phyloP scores from a whole-genome alignment of 257 asterid genomes.

The Solanum dulcamara region DNA sequence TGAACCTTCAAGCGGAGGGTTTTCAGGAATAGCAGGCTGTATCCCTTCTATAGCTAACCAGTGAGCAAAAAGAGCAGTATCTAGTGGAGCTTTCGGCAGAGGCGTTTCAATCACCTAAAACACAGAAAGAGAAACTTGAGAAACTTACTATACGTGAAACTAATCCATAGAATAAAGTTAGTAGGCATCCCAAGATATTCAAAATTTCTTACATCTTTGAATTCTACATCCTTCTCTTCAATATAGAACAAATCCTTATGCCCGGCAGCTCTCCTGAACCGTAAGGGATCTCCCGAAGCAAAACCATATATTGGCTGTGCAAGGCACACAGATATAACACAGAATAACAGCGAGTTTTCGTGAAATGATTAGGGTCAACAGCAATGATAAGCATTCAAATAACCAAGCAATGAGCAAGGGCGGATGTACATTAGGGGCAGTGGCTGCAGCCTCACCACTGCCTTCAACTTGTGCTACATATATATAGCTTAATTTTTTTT shows the following conservation, averaged over 20 bases:
- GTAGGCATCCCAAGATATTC: neutral
- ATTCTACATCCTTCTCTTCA: conserved; percentile 86
- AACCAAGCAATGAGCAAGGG: neutral
- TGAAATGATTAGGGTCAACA: neutral
- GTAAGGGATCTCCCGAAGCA: conserved; percentile 77
- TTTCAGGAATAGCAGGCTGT: conserved; percentile 96
- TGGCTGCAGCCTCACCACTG: neutral
- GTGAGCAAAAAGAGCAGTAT: conserved; percentile 68
- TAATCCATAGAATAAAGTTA: neutral
- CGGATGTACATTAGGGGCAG: neutral
- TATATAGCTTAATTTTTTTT: neutral
- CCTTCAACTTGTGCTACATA: neutral
- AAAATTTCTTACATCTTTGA: conserved; percentile 61
- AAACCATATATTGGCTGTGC: conserved; percentile 84
- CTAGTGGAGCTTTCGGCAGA: conserved; percentile 86
- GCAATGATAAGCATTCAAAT: neutral
- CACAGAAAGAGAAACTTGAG: neutral
- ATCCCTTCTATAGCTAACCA: conserved; percentile 97
- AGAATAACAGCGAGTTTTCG: neutral
- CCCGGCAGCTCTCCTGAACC: conserved; percentile 87
- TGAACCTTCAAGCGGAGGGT: conserved; percentile 80
- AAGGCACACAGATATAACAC: neutral
- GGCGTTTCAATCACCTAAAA: conserved; percentile 92
- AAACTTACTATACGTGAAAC: conserved; percentile 1
- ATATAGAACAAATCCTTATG: conserved; percentile 86